These are phyloP conservation scores for Flaveria trinervia DNA, from an alignment of 129 eudicot species.

Conservation along the genomic window DNA sequence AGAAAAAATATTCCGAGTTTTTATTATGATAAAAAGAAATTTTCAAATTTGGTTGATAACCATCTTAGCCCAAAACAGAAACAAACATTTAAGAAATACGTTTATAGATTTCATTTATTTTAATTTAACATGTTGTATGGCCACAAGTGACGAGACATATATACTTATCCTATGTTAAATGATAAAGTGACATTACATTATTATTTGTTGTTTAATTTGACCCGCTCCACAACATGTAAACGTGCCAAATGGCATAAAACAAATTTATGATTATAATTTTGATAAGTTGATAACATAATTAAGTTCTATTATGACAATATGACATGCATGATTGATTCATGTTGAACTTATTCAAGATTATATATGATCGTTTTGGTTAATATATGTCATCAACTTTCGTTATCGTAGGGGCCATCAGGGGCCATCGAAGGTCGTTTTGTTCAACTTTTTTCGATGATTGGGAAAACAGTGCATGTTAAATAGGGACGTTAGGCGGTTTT, in stretches of 20 bases:
- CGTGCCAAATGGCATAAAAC: slow-evolving; percentile 35
- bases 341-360: background rate
- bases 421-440: slow-evolving; percentile 15
- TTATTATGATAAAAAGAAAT: too few species aligned
- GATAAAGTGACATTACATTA: background rate
- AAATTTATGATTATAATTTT: background rate
- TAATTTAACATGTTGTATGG: too few species aligned
- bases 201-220: slow-evolving; percentile 23
- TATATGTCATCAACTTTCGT: slow-evolving; percentile 12
- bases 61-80: too few species aligned
- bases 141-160: too few species aligned
- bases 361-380: background rate
- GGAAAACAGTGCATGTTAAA: slow-evolving; percentile 1
- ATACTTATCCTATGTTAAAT: background rate
- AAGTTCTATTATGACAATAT: background rate
- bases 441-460: slow-evolving; percentile 7
- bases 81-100: too few species aligned
- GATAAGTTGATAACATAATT: background rate
- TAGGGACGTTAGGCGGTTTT: background rate
- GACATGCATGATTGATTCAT: background rate
- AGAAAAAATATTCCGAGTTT: too few species aligned
- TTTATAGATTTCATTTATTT: too few species aligned
- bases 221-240: slow-evolving; percentile 10
- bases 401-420: slow-evolving; percentile 19
- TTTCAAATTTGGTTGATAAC: too few species aligned